phyloP scores from a whole-genome alignment of 2,329 filamentous ascomycete species.

The Microascus cirrosus region DNA sequence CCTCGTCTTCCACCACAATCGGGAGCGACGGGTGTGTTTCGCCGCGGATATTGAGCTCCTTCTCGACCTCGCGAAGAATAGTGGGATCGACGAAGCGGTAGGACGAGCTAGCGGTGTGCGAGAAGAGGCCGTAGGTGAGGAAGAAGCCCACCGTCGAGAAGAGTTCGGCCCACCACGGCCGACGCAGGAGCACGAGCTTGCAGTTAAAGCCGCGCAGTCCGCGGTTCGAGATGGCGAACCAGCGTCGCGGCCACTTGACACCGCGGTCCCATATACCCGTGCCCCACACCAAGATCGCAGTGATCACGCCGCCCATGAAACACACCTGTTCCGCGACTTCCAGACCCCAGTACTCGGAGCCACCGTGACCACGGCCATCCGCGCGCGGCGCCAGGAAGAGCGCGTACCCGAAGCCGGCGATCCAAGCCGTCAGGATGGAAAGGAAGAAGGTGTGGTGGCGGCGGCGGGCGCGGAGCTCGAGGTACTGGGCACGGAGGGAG shows the following conservation, averaged over 20 bases:
- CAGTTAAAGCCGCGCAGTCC: conserved; percentile 88
- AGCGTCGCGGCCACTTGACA: conserved; percentile 84
- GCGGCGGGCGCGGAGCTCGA: conserved; percentile 76
- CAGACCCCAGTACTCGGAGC: conserved; percentile 92
- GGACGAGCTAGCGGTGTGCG: conserved; percentile 53
- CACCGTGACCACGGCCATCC: conserved; percentile 82
- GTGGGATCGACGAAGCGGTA: conserved; percentile 68
- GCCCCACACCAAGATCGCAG: conserved; percentile 77
- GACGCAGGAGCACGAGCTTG: conserved; percentile 83
- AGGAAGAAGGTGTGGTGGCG: conserved; percentile 92
- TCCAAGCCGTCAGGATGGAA: conserved; percentile 68
- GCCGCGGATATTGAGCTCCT: conserved; percentile 37
- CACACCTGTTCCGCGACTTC: conserved; percentile 85
- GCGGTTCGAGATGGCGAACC: conserved; percentile 81
- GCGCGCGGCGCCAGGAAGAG: conserved; percentile 93
- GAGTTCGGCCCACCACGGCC: conserved; percentile 71
- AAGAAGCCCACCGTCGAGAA: conserved; percentile 65
- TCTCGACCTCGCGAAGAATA: conserved; percentile 48
- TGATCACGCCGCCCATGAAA: conserved; percentile 83
- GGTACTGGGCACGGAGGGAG: conserved; percentile 83
- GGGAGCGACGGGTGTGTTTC: conserved; percentile 29
- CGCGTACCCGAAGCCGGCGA: conserved; percentile 74
- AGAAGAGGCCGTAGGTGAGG: conserved; percentile 64
- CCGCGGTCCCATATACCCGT: conserved; percentile 96
- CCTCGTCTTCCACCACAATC: conserved; percentile 40